Evolutionary conservation across 2,329 filamentous ascomycete genomes (phyloP).

Genomic region (Phyllosticta citrichinensis): DNA sequence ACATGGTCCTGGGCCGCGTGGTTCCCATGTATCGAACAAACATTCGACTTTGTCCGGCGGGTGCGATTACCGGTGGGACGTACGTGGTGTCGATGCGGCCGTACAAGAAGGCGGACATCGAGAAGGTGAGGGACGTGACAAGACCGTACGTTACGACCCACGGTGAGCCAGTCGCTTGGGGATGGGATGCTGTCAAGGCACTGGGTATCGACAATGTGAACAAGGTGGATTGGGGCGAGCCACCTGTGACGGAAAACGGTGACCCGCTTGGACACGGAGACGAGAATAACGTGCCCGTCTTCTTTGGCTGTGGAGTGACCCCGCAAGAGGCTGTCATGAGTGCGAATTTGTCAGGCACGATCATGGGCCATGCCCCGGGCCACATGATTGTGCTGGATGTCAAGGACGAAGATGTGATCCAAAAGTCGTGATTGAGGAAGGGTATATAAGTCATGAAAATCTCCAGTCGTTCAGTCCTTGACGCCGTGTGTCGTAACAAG

Average conservation of each 20-base stretch:
- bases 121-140: constrained; percentile 45
- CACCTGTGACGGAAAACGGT: constrained; percentile 30
- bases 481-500: background rate
- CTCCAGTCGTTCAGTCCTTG: background rate
- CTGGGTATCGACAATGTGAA: constrained; percentile 48
- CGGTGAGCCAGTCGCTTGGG: constrained; percentile 56
- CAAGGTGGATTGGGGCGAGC: constrained; percentile 48
- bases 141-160: constrained; percentile 47
- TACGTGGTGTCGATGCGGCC: constrained; percentile 57
- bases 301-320: constrained; percentile 58
- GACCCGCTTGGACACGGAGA: constrained; percentile 24
- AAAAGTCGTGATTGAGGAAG: background rate
- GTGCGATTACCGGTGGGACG: constrained; percentile 45
- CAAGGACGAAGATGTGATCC: constrained; percentile 4
- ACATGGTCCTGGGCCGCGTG: constrained; percentile 39
- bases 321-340: constrained; percentile 54
- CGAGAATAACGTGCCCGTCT: constrained; percentile 43
- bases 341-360: constrained; percentile 42
- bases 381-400: constrained; percentile 52
- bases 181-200: constrained; percentile 44
- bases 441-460: background rate
- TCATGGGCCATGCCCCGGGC: constrained; percentile 53
- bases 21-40: constrained; percentile 54
- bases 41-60: constrained; percentile 46
- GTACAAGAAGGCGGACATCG: constrained; percentile 42